Evolutionary conservation across 2,329 filamentous ascomycete species (phyloP), one percentile per base, ranked within the genome.

Genomic region (Pyrenophora graminea): DNA sequence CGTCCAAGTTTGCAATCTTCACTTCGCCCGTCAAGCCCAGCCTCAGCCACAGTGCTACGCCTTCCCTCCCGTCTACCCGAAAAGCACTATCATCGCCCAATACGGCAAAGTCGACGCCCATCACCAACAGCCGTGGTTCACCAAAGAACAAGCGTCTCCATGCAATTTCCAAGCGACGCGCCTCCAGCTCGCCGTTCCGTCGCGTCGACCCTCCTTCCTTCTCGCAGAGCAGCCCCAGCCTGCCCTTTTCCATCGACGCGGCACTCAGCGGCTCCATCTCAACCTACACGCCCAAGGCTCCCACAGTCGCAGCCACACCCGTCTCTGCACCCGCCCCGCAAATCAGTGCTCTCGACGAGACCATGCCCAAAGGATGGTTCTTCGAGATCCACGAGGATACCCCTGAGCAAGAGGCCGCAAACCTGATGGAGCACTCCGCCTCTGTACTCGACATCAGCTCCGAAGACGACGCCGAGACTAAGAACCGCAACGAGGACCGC

Each of bases 301-400:
- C 68, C 18, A 60, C 68, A 19, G 55, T 59, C n/a, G 61, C 69
- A 12, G 58, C 69, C 45, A 67, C 68, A n/a, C 59, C 71, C 51
- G 51, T 36, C 23, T 68, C 60, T 50, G 59, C 67, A 36, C 82
- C 31, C 23, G 49, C 30, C 18, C 57, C 51, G 30, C 48, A 61
- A 41, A 56, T 53, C 27, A 61, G 63, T 3, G 39, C 62, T 6
- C 49, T 70, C 31, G 83, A 88, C 68, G 80, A 84, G 30, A 81
- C 81, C 51, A 76, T 79, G 75, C 77, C 80, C 18, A 81, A 80
- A 51, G 70, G 73, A 52, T 97, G 91, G 92, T 88, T 88, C 78
- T 97, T 99, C 69, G 89, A 93, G 52, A 97, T 99, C 66, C 87
- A 97, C 70, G 90, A 96, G 70, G 93, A 99, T 73, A 91, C 90